Evolutionary conservation across 192 early-diverging fungal genomes (phyloP), one percentile per base, ranked within the genome.

Genomic region (Rhizoclosmatium globosum): DNA sequence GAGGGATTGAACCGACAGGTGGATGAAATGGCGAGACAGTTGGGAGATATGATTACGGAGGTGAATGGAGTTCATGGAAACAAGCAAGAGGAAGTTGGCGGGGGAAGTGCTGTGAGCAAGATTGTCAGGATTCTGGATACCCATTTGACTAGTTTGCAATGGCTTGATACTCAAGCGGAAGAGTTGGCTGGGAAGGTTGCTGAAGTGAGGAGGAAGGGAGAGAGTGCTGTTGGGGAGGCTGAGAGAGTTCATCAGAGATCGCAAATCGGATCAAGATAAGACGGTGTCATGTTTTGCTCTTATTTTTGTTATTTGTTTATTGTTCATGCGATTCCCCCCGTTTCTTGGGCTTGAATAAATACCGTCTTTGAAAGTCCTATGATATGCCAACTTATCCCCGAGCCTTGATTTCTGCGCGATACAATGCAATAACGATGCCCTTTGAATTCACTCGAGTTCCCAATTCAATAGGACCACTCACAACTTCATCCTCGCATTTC

Each of bases 81-180:
- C 45, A 46, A 15, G 1, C 3, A 38, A 11, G 59, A 61, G 7
- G 44, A 17, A 19, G 78, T 62, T 43, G 79, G 77, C 31, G 76
- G 81, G 72, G 70, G 68, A 23, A 68, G 68, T 57, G 86, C 91
- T 46, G 81, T 94, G 59, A 83, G 84, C 46, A 91, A 97, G 81
- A 95, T 99, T 68, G 91, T 94, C 23, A 87, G 92, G 79, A 96
- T 99, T 67, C 87, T 99, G 72, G 96, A 98, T 78, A 85, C 89
- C 15, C 98, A 99, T 79, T 86, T 98, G 84, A 91, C 93, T 23
- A 93, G 95, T 58, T 86, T 99, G 42, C 93, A 97, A 83, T 99
- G 98, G 98, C 90, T 99, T 15, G 96, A 98, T 79, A 77, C 72
- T 9, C 85, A 81, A n/a, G 87, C 92, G 17, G 81, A 82, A 17